Evolutionary conservation across 1,284 basidiomycete genomes (phyloP).

Genomic region (Blastosporella zonata): DNA sequence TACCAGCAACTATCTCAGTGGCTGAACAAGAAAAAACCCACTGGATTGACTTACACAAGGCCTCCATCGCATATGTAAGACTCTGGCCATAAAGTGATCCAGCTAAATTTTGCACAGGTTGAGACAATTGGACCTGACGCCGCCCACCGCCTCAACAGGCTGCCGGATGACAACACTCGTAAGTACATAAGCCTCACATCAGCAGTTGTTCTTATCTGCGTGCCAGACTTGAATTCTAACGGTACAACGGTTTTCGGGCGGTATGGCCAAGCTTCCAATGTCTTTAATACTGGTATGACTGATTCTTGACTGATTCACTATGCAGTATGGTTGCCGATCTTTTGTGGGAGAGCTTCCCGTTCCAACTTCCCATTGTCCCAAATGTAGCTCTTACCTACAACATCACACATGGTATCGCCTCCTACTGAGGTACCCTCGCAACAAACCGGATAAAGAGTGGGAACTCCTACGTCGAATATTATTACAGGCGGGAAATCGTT

Average conservation of each 20-base stretch:
- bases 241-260: constrained; percentile 37
- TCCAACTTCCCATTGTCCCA: constrained; percentile 32
- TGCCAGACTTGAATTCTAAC: constrained; percentile 31
- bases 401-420: constrained; percentile 27
- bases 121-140: constrained; percentile 41
- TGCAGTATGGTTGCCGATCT: constrained; percentile 41
- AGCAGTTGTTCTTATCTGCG: background rate
- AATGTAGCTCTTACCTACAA: constrained; percentile 32
- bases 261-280: constrained; percentile 18
- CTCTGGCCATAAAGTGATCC: too few relatives aligned
- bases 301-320: background rate
- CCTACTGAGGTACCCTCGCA: constrained; percentile 14
- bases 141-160: constrained; percentile 39
- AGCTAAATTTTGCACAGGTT: constrained; percentile 19
- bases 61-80: constrained; percentile 38
- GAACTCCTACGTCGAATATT: too few relatives aligned
- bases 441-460: background rate
- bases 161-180: constrained; percentile 40
- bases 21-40: constrained; percentile 36
- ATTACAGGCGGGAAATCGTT: too few relatives aligned
- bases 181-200: constrained; percentile 9
- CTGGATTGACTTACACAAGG: constrained; percentile 38
- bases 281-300: background rate
- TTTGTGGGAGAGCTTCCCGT: constrained; percentile 32
- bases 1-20: constrained; percentile 32